A percentile compares a stretch with the other conserved stretches of the same genome.
phyloP scores from a whole-genome alignment of 176 grass and related monocot genomes.

The Carex kokanica region DNA sequence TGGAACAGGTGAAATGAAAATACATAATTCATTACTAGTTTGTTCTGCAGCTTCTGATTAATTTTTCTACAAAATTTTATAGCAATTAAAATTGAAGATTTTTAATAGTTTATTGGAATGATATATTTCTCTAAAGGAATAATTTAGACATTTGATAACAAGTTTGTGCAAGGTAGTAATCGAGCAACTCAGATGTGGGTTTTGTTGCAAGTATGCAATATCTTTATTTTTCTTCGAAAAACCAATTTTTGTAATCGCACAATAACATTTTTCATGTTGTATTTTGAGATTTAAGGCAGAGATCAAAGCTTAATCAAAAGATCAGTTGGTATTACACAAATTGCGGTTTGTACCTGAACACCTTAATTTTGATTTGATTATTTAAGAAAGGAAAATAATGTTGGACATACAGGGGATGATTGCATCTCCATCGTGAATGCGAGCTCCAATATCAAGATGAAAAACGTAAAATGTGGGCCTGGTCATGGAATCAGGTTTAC shows the following conservation, averaged over 20 bases:
- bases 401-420: slow-evolving; percentile 54
- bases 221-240: not conserved
- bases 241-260: not conserved
- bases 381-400: not conserved
- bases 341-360: not conserved
- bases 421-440: slow-evolving; percentile 85
- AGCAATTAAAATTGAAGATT: not conserved
- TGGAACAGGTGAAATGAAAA: slow-evolving; percentile 47
- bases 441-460: slow-evolving; percentile 64
- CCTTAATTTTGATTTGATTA: not conserved
- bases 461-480: slow-evolving; percentile 58
- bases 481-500: slow-evolving; percentile 79
- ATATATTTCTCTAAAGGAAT: not conserved
- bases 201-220: not conserved
- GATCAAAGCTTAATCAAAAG: not conserved
- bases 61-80: not conserved
- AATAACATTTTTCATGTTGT: not conserved
- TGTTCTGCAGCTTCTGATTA: not conserved
- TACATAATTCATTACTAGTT: not conserved
- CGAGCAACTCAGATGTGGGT: not conserved
- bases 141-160: not conserved
- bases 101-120: not conserved
- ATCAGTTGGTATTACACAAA: not conserved
- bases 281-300: not conserved
- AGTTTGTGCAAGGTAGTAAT: not conserved